Conservation (phyloP, 768 basidiomycete species). For the Mycena vitilis region DNA sequence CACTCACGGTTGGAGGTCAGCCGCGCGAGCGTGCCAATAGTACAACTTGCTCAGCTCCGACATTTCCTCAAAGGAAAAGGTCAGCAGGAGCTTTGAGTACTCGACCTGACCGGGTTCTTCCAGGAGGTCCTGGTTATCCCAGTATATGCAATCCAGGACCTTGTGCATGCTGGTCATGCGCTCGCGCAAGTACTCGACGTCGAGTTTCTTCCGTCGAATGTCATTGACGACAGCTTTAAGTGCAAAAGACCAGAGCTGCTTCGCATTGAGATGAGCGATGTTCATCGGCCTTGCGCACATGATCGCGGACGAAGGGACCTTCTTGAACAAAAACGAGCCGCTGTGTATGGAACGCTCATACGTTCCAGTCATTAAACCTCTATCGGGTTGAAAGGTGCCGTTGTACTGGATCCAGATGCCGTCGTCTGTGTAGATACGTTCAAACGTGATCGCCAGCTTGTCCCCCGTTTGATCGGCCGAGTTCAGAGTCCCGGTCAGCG, state of each 20-base stretch:
- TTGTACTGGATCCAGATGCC: slow-evolving; percentile 5
- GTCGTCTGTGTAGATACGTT: slow-evolving; percentile 13
- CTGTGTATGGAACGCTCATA: neutral
- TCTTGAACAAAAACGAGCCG: slow-evolving; percentile 26
- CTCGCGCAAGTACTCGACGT: neutral
- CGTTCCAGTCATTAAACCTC: slow-evolving; percentile 15
- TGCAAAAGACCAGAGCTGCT: slow-evolving; percentile 2
- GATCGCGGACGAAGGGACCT: slow-evolving; percentile 3
- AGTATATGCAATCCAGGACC: neutral
- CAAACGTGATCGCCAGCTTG: neutral
- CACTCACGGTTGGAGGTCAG: slow-evolving; percentile 22
- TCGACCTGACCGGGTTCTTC: neutral
- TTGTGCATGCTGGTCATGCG: slow-evolving; percentile 1
- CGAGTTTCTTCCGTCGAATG: slow-evolving; percentile 6
- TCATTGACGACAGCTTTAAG: slow-evolving; percentile 7
- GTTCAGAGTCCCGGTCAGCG: neutral
- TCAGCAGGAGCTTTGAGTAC: slow-evolving; percentile 10
- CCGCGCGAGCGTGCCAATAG: slow-evolving; percentile 14
- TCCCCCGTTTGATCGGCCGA: slow-evolving; percentile 2
- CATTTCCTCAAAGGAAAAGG: slow-evolving; percentile 15
- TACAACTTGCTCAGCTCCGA: slow-evolving; percentile 17
- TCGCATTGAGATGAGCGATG: neutral
- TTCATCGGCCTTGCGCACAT: neutral
- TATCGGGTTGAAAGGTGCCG: slow-evolving; percentile 12
- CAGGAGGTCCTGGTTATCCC: slow-evolving; percentile 1